Evolutionary conservation across 306 rosid genomes (phyloP), one percentile per base, ranked within the genome.

Genomic region (Oemleria cerasiformis): DNA sequence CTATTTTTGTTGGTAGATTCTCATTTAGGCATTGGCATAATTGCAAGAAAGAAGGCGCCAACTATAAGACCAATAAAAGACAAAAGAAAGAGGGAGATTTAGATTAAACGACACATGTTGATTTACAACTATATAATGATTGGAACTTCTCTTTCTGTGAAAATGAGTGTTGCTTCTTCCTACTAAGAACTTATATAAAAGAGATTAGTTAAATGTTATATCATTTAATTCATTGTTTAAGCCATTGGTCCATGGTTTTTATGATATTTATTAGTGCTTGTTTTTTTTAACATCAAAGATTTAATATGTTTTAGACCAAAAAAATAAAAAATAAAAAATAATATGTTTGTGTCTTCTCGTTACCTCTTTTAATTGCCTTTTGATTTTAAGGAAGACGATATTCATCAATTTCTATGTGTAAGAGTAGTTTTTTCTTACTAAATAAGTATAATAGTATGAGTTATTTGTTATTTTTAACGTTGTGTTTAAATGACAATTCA

Each of bases 1-100:
- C 68, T 73, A 73, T 47, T 19, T 71, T 56, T 20, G 9, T 74
- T 67, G 67, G 17, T 81, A 72, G 83, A 81, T 84, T 76, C 47
- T 20, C 23, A 68, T 6, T 45, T 15, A 3, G 56, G 41, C 7
- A 53, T 42, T 9, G 4, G 67, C 67, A 38, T 42, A 48, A 65
- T 65, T 21, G 67, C 69, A 5, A 51, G 38, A 72, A 38, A 41
- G 19, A 71, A 49, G 60, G 60, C 73, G 78, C 78, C 84, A 72
- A 72, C 7, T 19, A 48, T 40, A 55, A 47, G 70, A 34, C 73
- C 16, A 15, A 49, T 38, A 44, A 43, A 58, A 71, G 73, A 79
- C 76, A 73, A 30, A 10, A 45, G 47, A 41, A 75, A 62, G 17
- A 8, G 14, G 25, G n/a, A 47, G 17, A 5, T 56, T 45, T 38